Evolutionary conservation across 805 yeast species (phyloP).

Genomic region (Yarrowia sp.): DNA sequence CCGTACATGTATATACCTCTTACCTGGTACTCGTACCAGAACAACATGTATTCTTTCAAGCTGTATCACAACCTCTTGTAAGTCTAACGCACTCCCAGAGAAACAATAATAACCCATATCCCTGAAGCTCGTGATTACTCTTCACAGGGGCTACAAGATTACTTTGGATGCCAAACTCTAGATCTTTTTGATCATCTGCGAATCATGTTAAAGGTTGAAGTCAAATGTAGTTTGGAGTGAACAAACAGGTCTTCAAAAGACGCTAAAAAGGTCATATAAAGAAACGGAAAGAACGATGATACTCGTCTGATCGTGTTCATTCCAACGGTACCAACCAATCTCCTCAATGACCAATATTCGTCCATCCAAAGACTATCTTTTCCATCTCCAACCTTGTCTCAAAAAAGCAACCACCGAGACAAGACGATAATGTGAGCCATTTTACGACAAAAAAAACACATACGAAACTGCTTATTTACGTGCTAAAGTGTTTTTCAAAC

Average conservation of each 20-base stretch:
- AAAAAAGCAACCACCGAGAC: not conserved
- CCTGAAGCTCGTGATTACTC: too few relatives aligned
- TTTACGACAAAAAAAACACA: not conserved
- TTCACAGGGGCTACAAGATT: too few relatives aligned
- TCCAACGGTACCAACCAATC: not conserved
- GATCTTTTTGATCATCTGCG: slow-evolving; percentile 10
- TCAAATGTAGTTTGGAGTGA: too few relatives aligned
- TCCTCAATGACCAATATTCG: too few relatives aligned
- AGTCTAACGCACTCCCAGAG: too few relatives aligned
- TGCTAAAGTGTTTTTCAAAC: not conserved
- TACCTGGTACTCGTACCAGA: too few relatives aligned
- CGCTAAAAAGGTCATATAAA: not conserved
- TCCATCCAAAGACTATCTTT: not conserved
- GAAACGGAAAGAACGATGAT: not conserved
- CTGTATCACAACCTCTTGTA: too few relatives aligned
- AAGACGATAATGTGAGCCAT: not conserved
- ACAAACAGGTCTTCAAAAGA: too few relatives aligned
- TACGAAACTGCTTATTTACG: slow-evolving; percentile 5
- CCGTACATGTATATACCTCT: too few relatives aligned
- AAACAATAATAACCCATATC: too few relatives aligned
- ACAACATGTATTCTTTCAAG: too few relatives aligned
- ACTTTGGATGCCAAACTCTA: not conserved
- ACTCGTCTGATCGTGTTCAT: not conserved
- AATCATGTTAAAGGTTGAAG: not conserved
- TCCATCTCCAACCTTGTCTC: not conserved